A percentile compares a stretch with the other conserved stretches of the same genome.
Evolutionary conservation across 2,329 filamentous ascomycete genomes (phyloP).

Genomic region (Colletotrichum cuscutae): DNA sequence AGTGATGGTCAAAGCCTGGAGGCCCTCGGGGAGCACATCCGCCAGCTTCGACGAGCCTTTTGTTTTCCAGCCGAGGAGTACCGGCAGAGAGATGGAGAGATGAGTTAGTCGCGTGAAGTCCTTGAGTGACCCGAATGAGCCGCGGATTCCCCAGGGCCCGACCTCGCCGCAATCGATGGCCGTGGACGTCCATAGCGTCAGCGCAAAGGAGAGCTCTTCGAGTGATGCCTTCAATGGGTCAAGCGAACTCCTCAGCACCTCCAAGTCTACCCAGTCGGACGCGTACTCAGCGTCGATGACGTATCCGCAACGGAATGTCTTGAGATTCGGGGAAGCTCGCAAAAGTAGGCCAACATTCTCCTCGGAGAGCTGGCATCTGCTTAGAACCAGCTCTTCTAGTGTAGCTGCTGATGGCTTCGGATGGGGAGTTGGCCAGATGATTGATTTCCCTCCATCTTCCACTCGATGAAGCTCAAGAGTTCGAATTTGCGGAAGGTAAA

Average conservation of each 20-base stretch:
- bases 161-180: slow-evolving; percentile 6
- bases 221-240: neutral
- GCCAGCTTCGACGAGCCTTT: neutral
- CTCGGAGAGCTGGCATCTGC: neutral
- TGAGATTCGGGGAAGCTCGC: neutral
- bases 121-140: neutral
- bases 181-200: neutral
- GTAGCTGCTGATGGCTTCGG: neutral
- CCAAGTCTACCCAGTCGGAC: neutral
- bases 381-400: neutral
- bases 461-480: slow-evolving; percentile 5
- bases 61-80: slow-evolving; percentile 8
- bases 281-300: slow-evolving; percentile 5
- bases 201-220: neutral
- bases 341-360: neutral
- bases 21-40: neutral
- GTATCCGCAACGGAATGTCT: neutral
- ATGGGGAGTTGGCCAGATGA: neutral
- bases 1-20: neutral
- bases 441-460: neutral
- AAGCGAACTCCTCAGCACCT: neutral
- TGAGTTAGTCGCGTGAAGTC: neutral
- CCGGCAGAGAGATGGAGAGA: neutral
- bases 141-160: slow-evolving; percentile 6
- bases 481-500: neutral